Evolutionary conservation across 2,329 filamentous ascomycete genomes (phyloP), one percentile per base, ranked within the genome.

Genomic region (Claviceps digitariae): DNA sequence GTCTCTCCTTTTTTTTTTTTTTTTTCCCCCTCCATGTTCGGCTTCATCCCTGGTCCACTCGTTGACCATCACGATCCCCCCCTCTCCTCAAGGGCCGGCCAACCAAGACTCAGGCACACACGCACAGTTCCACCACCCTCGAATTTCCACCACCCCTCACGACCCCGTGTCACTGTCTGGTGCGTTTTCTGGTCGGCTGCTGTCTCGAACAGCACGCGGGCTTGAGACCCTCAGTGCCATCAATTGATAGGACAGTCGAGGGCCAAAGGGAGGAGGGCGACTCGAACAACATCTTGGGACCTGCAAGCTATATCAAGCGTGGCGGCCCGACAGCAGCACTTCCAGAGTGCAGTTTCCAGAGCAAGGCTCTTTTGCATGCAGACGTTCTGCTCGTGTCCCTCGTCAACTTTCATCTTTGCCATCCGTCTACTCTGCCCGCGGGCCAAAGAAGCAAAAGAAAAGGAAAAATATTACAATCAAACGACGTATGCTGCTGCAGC

Each of bases 401-500:
- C 43, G 23, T 46, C 44, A 29, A 23, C 43, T 25, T 46, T 46
- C 44, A 45, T 27, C 43, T 17, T 27, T 29, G 23, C 23, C 20
- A 15, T 44, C 20, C 21, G 23, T 27, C 23, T 45, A 13, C 43
- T 15, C 43, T n/a, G n/a, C n/a, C n/a, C n/a, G n/a, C n/a, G n/a
- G n/a, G 25, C 13, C 43, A 23, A 17, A 4, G 10, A 29, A 29
- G 9, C 5, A 29, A 29, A 29, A 41, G 17, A 21, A 41, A 29
- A 2, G 9, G 9, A 29, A 29, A 29, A 2, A 25, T 3, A 27
- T 9, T 49, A 59, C 57, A 57, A 61, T 59, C 56, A 58, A 58
- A 46, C 50, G 45, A 50, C 52, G 52, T 52, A 49, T 53, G 55
- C 57, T 57, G 56, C 56, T 49, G 51, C 54, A 56, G 55, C 40